Base-by-base conservation (phyloP, 2,329 filamentous ascomycete genomes). In the Curvularia verruculosa region DNA sequence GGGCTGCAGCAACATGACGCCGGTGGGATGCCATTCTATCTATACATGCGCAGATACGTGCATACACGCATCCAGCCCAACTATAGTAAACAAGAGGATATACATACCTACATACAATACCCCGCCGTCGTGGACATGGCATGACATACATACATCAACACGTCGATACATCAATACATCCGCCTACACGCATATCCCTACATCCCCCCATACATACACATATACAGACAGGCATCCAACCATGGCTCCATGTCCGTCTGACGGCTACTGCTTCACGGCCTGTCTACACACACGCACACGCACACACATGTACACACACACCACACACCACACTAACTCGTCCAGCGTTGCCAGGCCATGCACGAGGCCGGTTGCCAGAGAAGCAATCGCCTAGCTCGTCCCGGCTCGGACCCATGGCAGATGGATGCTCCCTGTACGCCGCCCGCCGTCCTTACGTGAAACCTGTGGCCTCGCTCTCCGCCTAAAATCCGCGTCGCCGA, bases 381-480 rank as follows among this genome's bases (percentile, higher is more conserved):
- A 52, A 59, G 64, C 66, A 62, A 57, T 46, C 43, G 49, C 49
- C 49, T 52, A 52, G 56, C 43, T 55, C 56, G 59, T 64, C 67
- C 62, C 65, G 56, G 60, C 60, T 59, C 62, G 57, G 52, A 59
- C 60, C 49, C 56, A 57, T 58, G 61, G 64, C 59, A 60, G 39
- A 48, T 44, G 67, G 61, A 63, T 66, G 41, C 64, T 66, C 63
- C 66, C 53, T 63, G 66, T 52, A 62, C 56, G 39, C 24, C 19
- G 39, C 53, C n/a, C n/a, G n/a, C n/a, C n/a, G n/a, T n/a, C n/a
- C n/a, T n/a, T 56, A 56, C 44, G 59, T 70, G 67, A 72, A 69
- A 72, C 69, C 56, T 60, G 49, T 15, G 49, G 57, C 54, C 67
- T 65, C 58, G 49, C 61, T 60, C 63, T 56, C 65, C 66, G 68